Evolutionary conservation across 345 rosid genomes (phyloP).

Genomic region (Tarenaya hassleriana): DNA sequence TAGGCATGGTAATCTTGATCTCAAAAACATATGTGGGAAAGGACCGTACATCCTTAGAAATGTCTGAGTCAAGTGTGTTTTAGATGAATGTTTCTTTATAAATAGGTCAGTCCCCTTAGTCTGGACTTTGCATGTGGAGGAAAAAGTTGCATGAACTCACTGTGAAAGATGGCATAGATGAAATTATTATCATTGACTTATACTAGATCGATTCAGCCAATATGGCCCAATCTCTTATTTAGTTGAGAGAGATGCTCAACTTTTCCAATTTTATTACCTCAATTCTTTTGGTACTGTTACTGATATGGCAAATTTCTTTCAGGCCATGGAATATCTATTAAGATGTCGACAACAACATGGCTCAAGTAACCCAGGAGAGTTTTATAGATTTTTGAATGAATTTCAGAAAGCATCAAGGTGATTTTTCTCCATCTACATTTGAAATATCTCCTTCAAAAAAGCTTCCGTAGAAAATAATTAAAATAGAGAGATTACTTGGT

Average conservation of each 20-base stretch:
- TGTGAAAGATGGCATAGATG: background rate
- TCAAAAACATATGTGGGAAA: too few species aligned
- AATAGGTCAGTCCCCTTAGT: too few species aligned
- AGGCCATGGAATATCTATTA: slow-evolving; percentile 82
- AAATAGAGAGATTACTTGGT: background rate
- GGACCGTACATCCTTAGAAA: too few species aligned
- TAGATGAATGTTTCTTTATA: too few species aligned
- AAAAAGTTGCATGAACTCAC: too few species aligned
- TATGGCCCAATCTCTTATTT: slow-evolving; percentile 2
- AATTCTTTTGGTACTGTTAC: background rate
- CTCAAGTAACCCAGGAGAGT: slow-evolving; percentile 55
- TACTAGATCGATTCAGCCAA: slow-evolving; percentile 1
- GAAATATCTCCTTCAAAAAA: background rate
- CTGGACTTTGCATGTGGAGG: too few species aligned
- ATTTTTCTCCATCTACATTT: slow-evolving; percentile 9
- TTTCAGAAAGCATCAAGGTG: slow-evolving; percentile 93
- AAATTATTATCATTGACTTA: background rate
- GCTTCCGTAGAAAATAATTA: slow-evolving; percentile 3
- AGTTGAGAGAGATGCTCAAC: slow-evolving; percentile 3
- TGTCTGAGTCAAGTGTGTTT: too few species aligned
- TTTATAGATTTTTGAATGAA: slow-evolving; percentile 53
- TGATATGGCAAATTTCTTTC: slow-evolving; percentile 22
- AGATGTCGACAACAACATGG: slow-evolving; percentile 54
- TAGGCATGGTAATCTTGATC: too few species aligned
- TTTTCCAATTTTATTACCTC: background rate